Conservation (phyloP, 495 filamentous ascomycete genomes). For the Penicillium steckii region DNA sequence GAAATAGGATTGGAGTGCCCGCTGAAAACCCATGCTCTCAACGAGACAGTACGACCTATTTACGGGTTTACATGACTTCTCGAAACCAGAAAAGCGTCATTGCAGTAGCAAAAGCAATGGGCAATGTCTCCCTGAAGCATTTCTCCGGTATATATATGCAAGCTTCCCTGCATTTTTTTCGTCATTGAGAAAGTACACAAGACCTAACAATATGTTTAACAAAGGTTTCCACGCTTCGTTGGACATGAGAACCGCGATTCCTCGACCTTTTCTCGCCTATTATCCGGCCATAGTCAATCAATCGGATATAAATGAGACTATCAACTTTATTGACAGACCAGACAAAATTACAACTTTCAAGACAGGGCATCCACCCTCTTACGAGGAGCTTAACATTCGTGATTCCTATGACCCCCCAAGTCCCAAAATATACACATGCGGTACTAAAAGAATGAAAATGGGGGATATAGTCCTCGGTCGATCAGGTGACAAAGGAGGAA, state of each 20-base stretch:
- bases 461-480: constrained; percentile 41
- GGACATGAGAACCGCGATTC: constrained; percentile 30
- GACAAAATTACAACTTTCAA: constrained; percentile 2
- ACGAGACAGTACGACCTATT: constrained; percentile 27
- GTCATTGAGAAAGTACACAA: not conserved
- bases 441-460: constrained; percentile 23
- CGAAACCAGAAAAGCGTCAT: constrained; percentile 1
- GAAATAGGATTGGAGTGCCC: constrained; percentile 24
- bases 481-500: constrained; percentile 50
- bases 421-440: constrained; percentile 12
- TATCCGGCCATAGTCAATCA: constrained; percentile 32
- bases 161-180: not conserved
- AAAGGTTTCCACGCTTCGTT: constrained; percentile 29
- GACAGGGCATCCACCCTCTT: constrained; percentile 18
- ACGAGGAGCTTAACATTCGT: constrained; percentile 13
- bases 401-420: constrained; percentile 19
- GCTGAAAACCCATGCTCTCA: constrained; percentile 21
- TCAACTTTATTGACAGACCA: constrained; percentile 14
- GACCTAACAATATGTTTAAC: not conserved
- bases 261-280: constrained; percentile 30
- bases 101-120: constrained; percentile 19
- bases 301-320: constrained; percentile 20
- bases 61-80: constrained; percentile 30
- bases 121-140: constrained; percentile 28
- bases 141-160: constrained; percentile 28